Evolutionary conservation across 2,329 filamentous ascomycete species (phyloP), one percentile per base, ranked within the genome.

Genomic region (Colletotrichum musae): DNA sequence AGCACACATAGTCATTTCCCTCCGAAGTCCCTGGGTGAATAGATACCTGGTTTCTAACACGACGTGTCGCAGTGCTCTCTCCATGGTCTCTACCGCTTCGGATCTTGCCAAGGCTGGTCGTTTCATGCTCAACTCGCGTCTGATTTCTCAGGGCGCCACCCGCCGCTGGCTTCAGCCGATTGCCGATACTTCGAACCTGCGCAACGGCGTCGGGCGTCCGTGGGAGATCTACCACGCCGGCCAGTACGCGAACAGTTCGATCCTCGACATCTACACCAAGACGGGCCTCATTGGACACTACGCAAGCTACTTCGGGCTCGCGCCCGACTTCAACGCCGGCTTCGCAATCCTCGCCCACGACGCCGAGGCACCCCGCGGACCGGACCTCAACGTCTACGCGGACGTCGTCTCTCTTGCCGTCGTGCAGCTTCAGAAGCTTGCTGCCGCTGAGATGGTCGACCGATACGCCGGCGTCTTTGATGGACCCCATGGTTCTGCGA

Each of bases 271-370:
- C 1, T 51, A 75, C 47, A 77, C 75, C 5, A 80, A 79, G 57
- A 72, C 67, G 5, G 77, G 77, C 3, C n/a, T 45, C 26, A 67
- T 79, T 5, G 74, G 75, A 0, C 70, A 75, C n/a, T 80, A 77
- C 21, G 75, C 73, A 5, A 74, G 70, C 15, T 78, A 78, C 24
- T 69, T 74, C 5, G 73, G 77, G 10, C 66, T 78, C 10, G 64
- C 60, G 9, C 73, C 73, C 5, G 75, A 75, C 52, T 73, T 75
- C 9, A 67, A 74, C 21, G 68, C 74, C 39, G 79, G 80, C 1
- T 80, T 79, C 26, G 76, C 77, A 9, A 77, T 79, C 18, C 64
- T 80, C 2, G 77, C 77, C 0, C 78, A 79, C 70, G 78, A 81
- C n/a, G 58, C 54, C 7, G 72, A 51, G 10, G 70, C 71, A 0